A percentile compares a stretch with the other conserved stretches of the same genome.
Evolutionary conservation across 441 rosid species (phyloP).

Genomic region (Corymbia calophylla): DNA sequence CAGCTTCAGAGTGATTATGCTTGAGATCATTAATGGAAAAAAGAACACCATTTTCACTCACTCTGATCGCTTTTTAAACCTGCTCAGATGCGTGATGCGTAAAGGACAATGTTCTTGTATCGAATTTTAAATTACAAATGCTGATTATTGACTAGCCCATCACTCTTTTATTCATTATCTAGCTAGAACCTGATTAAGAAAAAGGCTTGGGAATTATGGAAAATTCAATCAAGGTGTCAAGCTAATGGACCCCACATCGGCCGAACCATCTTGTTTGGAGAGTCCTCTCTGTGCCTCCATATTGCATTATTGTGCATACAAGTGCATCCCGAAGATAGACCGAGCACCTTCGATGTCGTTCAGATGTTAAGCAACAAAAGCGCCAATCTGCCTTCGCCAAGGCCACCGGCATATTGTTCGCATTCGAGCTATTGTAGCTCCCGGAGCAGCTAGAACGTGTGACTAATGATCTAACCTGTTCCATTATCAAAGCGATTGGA

Average conservation of each 20-base stretch:
- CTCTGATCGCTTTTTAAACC: background rate
- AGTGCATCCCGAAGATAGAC: background rate
- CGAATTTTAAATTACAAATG: background rate
- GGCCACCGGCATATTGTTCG: background rate
- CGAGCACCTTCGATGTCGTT: background rate
- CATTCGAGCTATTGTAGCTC: no score
- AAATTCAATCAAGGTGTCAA: background rate
- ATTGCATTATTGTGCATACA: background rate
- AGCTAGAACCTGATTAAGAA: no score
- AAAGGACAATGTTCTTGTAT: background rate
- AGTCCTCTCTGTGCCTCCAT: background rate
- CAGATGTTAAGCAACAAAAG: background rate
- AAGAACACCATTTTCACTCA: background rate
- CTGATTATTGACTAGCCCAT: background rate
- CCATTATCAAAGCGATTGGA: background rate
- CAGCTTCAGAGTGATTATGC: background rate
- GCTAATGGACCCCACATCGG: background rate
- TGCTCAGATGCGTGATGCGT: background rate
- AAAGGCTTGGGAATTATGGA: background rate
- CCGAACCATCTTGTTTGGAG: background rate
- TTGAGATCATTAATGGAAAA: background rate
- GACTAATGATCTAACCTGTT: background rate
- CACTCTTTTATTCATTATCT: background rate
- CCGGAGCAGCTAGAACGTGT: background rate
- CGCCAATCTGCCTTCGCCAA: background rate